Evolutionary conservation across 768 basidiomycete genomes (phyloP), one percentile per base, ranked within the genome.

Genomic region (Termitomyces sp.): DNA sequence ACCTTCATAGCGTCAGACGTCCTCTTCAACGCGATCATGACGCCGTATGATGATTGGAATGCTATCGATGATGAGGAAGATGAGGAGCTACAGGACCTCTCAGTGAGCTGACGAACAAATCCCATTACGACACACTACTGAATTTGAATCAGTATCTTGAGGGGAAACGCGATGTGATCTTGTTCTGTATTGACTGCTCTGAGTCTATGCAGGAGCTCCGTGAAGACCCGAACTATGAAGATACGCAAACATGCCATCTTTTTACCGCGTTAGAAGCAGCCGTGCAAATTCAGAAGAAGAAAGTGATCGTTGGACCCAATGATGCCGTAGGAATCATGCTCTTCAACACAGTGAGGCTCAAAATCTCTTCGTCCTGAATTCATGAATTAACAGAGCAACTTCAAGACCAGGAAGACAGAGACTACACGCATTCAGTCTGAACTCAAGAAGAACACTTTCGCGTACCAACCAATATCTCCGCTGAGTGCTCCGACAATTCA

Each of bases 141-240:
- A 54, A 42, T 28, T 57, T n/a, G 45, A 51, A 56, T 39, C 53
- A 91, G 90, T 80, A 80, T 61, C 83, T 84, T 63, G 91, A 92
- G 63, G 85, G 85, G 55, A 87, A 88, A 65, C 84, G 84, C 62
- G 94, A 98, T 67, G 91, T 94, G 36, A 89, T 96, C 50, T 75
- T 98, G n/a, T 97, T 98, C 76, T 92, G 91, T 72, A 93, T 99
- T 60, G 96, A 99, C 74, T 94, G 92, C 63, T 96, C 96, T 0
- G 79, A 84, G 57, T 92, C 93, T 12, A 98, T 98, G 96, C 87
- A 91, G 28, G 79, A 78, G 40, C 82, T 89, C 46, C 79, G 79
- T 53, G 88, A 90, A 28, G 85, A 89, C 67, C 83, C 84, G 12
- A 76, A 78, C 57, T 82, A 88, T 60, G 84, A 92, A 74, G 82